These are phyloP conservation scores for Myochromella boudieri DNA, from an alignment of 768 basidiomycete species.

Conservation along the genomic window DNA sequence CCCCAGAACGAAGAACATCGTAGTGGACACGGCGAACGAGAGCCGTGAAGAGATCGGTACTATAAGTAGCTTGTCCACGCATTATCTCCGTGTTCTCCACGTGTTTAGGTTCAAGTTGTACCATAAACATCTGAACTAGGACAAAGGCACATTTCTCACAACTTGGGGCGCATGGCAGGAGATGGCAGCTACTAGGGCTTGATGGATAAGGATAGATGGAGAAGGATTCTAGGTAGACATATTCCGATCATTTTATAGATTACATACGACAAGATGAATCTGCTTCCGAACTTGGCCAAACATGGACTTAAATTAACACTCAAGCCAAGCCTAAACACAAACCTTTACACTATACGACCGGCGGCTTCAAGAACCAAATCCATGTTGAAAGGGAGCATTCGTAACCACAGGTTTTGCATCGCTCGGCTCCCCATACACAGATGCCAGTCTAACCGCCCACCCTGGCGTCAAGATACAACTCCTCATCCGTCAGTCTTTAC, in stretches of 20 bases:
- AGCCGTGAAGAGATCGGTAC: slow-evolving; percentile 15
- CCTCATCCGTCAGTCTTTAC: slow-evolving; percentile 17
- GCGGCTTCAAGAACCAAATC: too few relatives aligned
- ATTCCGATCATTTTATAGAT: too few relatives aligned
- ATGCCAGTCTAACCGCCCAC: slow-evolving; percentile 11
- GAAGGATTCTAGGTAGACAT: too few relatives aligned
- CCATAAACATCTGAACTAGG: too few relatives aligned
- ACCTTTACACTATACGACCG: too few relatives aligned
- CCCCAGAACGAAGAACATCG: slow-evolving; percentile 34
- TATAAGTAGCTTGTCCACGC: slow-evolving; percentile 8
- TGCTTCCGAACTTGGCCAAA: too few relatives aligned
- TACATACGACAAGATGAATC: too few relatives aligned
- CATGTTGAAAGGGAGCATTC: slow-evolving; percentile 15
- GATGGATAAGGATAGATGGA: slow-evolving; percentile 8
- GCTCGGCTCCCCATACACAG: slow-evolving; percentile 7
- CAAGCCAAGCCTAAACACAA: too few relatives aligned
- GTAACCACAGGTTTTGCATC: background rate
- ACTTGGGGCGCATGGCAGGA: too few relatives aligned
- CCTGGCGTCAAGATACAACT: slow-evolving; percentile 17
- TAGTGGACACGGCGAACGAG: slow-evolving; percentile 19
- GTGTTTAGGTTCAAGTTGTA: slow-evolving; percentile 14
- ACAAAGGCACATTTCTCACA: too few relatives aligned
- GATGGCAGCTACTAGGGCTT: background rate
- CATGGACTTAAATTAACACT: too few relatives aligned
- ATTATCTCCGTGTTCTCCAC: slow-evolving; percentile 18